Conservation (phyloP, 225 moss, liverwort and hornwort species). For the Takakia lepidozioides region DNA sequence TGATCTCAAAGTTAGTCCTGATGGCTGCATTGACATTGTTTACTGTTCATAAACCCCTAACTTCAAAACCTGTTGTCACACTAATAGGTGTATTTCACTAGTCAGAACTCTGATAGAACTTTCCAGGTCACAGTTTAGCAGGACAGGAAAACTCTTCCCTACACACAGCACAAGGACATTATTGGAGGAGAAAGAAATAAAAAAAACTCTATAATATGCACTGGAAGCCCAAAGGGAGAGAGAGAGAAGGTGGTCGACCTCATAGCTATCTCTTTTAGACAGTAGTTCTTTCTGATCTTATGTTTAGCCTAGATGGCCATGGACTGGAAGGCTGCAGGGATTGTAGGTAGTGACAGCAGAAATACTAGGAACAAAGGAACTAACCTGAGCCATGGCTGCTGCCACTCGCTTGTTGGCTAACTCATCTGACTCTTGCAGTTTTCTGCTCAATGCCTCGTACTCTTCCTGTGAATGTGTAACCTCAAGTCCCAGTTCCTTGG, state of each 20-base stretch:
- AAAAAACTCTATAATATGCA: neutral
- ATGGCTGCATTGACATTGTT: too few relatives aligned
- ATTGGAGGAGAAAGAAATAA: neutral
- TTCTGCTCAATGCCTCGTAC: conserved; percentile 15
- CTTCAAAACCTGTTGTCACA: too few relatives aligned
- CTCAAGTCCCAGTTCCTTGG: conserved; percentile 20
- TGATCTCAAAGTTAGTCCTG: too few relatives aligned
- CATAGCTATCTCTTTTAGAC: too few relatives aligned
- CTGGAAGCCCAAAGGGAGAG: too few relatives aligned
- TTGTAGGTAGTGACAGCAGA: neutral
- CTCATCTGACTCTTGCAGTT: conserved; percentile 21
- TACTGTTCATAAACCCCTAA: too few relatives aligned
- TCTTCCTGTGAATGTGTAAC: conserved; percentile 24
- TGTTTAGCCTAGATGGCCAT: neutral
- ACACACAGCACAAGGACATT: too few relatives aligned
- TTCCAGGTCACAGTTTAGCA: too few relatives aligned
- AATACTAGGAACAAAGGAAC: neutral
- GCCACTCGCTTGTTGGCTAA: conserved; percentile 33
- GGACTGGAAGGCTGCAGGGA: neutral
- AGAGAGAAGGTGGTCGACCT: neutral
- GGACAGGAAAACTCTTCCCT: too few relatives aligned
- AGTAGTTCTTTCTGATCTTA: too few relatives aligned
- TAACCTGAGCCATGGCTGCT: conserved; percentile 38
- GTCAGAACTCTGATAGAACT: too few relatives aligned
- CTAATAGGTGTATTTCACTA: too few relatives aligned